Evolutionary conservation across 2,329 filamentous ascomycete species (phyloP), one percentile per base, ranked within the genome.

Genomic region (Neospermospora avenae): DNA sequence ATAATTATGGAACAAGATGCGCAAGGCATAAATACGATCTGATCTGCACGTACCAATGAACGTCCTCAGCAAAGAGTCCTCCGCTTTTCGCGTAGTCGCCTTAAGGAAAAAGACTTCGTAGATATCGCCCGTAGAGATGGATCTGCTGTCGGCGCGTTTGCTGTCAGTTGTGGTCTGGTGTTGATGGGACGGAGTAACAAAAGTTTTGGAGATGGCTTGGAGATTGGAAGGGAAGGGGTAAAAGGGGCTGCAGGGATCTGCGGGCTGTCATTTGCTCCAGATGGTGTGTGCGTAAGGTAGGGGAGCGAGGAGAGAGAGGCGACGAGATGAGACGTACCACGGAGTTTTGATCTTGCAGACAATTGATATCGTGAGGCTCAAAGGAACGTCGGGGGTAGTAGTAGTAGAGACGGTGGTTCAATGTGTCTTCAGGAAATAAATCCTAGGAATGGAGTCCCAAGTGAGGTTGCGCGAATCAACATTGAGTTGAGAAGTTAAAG

Each of bases 221-320:
- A 60, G 60, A 60, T 62, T 63, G 59, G 59, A 42, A 51, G 42
- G 59, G 54, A 42, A 62, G 61, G 60, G 57, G 66, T 59, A 67
- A 68, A 70, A 69, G 66, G 68, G 68, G 66, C 61, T 63, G 62
- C 68, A 69, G 66, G 68, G 68, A 64, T 68, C 58, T 41, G 53
- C 44, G 58, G 67, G 66, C 67, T 68, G 64, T 66, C 65, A 67
- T 67, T 68, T 69, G 61, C 51, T 60, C 60, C 25, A 48, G 57
- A 57, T 61, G 53, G 45, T 61, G 51, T 63, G 56, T 62, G 61
- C 44, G 58, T 41, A 14, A 52, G 20, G n/a, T n/a, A n/a, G n/a
- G n/a, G n/a, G n/a, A n/a, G n/a, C n/a, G n/a, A n/a, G n/a, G 39
- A 35, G 16, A 25, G 51, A 55, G 28, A 42, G 28, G 52, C 46